phyloP scores from a whole-genome alignment of 2,329 filamentous ascomycete genomes.

The Fusarium camptoceras region DNA sequence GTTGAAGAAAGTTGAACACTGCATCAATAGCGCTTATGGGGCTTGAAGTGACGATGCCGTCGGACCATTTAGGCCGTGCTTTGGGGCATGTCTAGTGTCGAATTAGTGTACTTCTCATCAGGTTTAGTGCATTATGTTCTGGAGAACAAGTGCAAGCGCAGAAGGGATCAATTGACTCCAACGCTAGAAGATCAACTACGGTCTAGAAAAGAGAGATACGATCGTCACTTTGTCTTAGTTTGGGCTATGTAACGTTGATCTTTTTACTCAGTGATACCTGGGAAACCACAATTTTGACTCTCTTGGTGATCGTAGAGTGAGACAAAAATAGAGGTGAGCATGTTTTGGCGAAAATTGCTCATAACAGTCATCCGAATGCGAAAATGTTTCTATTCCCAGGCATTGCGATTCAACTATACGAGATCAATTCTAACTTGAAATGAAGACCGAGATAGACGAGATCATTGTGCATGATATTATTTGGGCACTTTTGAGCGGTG shows the following conservation, averaged over 20 bases:
- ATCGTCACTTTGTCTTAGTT: not conserved
- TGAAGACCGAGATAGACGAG: not conserved
- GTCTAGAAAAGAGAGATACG: not conserved
- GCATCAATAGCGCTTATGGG: constrained; percentile 9
- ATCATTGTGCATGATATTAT: not conserved
- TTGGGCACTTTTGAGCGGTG: not conserved
- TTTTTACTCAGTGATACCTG: not conserved
- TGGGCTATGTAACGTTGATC: constrained; percentile 5
- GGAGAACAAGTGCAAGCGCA: not conserved
- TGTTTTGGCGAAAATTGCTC: not conserved
- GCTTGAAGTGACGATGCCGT: not conserved
- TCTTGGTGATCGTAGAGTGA: not conserved
- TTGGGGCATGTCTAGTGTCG: not conserved
- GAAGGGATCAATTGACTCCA: not conserved
- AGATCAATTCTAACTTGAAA: not conserved
- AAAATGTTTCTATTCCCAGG: not conserved
- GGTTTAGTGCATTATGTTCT: not conserved
- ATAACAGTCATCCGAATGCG: not conserved
- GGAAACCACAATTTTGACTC: not conserved
- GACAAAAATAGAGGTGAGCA: not conserved
- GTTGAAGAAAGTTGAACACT: not conserved
- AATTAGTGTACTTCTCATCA: not conserved
- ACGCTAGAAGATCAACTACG: not conserved
- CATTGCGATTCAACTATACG: not conserved
- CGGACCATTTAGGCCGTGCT: not conserved